Percentiles rank a stretch among this genome's conserved stretches.
phyloP scores from a whole-genome alignment of 805 yeast genomes.

The Dipodascus geniculatus region DNA sequence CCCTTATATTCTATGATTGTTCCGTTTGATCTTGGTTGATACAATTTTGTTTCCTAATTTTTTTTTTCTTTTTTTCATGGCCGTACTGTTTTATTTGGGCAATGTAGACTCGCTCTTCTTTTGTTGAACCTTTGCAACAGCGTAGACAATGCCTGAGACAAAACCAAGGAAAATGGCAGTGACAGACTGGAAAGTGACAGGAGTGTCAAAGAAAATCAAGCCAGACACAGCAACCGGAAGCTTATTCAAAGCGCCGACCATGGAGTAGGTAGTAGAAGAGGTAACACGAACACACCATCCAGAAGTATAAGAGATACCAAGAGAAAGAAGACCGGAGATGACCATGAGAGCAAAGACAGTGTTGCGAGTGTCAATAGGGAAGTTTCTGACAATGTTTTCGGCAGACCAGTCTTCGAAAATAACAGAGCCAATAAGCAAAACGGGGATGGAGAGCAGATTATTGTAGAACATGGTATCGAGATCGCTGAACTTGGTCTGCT shows the following conservation, averaged over 20 bases:
- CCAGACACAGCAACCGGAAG: constrained; percentile 96
- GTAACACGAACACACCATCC: constrained; percentile 99
- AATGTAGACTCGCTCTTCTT: constrained; percentile 32
- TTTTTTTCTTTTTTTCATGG: not conserved
- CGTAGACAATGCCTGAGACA: constrained; percentile 89
- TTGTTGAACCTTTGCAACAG: constrained; percentile 91
- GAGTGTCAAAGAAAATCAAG: constrained; percentile 86
- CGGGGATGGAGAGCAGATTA: constrained; percentile 87
- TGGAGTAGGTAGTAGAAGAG: constrained; percentile 94
- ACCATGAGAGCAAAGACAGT: constrained; percentile 73
- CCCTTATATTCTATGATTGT: not conserved
- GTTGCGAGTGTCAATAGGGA: constrained; percentile 60
- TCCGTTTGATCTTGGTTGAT: not conserved
- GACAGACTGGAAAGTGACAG: constrained; percentile 84
- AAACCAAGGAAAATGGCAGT: constrained; percentile 89
- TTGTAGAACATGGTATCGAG: constrained; percentile 98
- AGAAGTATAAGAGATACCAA: constrained; percentile 95
- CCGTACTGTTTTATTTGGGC: constrained; percentile 4
- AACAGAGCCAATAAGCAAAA: constrained; percentile 64
- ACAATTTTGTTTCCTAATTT: not conserved
- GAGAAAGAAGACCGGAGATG: constrained; percentile 86
- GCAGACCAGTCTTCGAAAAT: constrained; percentile 88
- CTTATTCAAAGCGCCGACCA: constrained; percentile 99
- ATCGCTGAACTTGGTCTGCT: constrained; percentile 83
- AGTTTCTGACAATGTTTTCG: constrained; percentile 60